Evolutionary conservation across 495 filamentous ascomycete species (phyloP).

Genomic region (Aspergillus saccharolyticus): DNA sequence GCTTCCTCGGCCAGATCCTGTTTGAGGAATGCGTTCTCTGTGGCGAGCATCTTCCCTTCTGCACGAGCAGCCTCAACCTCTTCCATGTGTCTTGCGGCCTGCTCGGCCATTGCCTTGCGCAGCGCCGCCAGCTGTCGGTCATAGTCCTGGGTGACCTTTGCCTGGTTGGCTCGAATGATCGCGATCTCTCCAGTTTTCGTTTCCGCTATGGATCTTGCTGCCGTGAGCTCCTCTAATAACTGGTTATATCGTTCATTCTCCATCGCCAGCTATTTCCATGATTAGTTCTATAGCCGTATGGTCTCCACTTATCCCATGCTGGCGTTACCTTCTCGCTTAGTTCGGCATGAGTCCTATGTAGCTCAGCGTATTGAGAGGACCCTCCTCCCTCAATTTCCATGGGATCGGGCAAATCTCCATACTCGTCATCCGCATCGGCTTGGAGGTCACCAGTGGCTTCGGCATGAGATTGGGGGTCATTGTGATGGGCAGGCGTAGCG

Average conservation of each 20-base stretch:
- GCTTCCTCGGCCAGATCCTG: constrained; percentile 60
- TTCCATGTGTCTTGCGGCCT: constrained; percentile 48
- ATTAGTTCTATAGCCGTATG: constrained; percentile 20
- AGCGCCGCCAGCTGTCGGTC: constrained; percentile 48
- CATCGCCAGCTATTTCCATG: constrained; percentile 42
- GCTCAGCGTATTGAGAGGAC: background rate
- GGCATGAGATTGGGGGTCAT: background rate
- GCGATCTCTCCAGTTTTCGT: constrained; percentile 62
- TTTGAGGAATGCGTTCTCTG: constrained; percentile 59
- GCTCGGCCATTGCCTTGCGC: constrained; percentile 51
- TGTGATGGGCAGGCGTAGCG: constrained; percentile 15
- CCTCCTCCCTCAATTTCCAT: constrained; percentile 16
- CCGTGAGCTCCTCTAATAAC: constrained; percentile 42
- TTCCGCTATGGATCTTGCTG: constrained; percentile 44
- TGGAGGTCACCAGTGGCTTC: constrained; percentile 11
- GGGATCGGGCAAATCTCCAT: constrained; percentile 5
- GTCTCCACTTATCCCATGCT: background rate
- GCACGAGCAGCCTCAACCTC: constrained; percentile 52
- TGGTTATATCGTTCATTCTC: constrained; percentile 38
- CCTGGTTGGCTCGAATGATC: constrained; percentile 61
- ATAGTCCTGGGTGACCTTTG: constrained; percentile 50
- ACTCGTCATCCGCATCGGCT: constrained; percentile 6
- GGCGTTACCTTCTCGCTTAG: constrained; percentile 31
- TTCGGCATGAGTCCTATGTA: constrained; percentile 14
- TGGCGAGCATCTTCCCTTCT: constrained; percentile 56